phyloP scores from a whole-genome alignment of 306 rosid species.

The Vachellia pachyceras region DNA sequence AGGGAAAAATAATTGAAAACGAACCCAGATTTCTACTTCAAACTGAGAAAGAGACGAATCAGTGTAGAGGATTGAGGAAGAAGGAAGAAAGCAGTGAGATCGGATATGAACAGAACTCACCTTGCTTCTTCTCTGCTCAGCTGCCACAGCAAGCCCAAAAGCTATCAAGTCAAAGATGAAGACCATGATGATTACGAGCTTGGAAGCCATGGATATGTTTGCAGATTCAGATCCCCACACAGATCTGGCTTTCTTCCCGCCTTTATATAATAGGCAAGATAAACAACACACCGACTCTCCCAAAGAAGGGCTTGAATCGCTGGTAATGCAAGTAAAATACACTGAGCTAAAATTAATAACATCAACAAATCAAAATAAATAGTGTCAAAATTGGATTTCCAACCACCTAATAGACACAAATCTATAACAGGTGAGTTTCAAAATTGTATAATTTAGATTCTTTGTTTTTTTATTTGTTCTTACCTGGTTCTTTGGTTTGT shows the following conservation, averaged over 20 bases:
- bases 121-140: conserved; percentile 96
- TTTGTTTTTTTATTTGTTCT: not conserved
- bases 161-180: conserved; percentile 76
- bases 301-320: not conserved
- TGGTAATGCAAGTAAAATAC: not conserved
- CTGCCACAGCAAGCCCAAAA: conserved; percentile 91
- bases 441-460: not conserved
- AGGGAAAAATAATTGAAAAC: conserved; percentile 22
- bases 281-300: not conserved
- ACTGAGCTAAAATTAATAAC: not conserved
- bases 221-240: conserved; percentile 38
- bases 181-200: conserved; percentile 68
- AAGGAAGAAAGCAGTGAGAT: conserved; percentile 7
- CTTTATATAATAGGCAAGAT: not conserved
- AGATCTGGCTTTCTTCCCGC: conserved; percentile 46
- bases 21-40: conserved; percentile 7
- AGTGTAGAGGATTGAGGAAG: not conserved
- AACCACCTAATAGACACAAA: not conserved
- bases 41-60: conserved; percentile 3
- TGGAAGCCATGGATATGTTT: conserved; percentile 80
- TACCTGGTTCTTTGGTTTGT: not conserved
- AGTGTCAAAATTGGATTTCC: not conserved
- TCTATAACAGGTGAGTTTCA: not conserved
- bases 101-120: conserved; percentile 51
- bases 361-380: not conserved